These are phyloP conservation scores for Hibiscus trionum DNA, from an alignment of 345 rosid genomes.

Conservation along the genomic window DNA sequence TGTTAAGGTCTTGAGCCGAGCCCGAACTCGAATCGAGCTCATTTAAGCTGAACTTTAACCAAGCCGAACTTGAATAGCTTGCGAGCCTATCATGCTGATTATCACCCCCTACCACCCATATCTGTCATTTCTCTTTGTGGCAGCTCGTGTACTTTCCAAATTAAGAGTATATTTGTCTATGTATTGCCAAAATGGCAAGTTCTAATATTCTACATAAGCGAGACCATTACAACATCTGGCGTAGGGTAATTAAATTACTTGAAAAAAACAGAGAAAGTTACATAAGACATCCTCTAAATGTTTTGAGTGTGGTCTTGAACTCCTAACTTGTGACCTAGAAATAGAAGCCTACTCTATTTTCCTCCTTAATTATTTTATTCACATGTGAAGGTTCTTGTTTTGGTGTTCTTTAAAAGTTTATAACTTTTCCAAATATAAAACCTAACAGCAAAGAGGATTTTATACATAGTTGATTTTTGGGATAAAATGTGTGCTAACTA, in stretches of 20 bases:
- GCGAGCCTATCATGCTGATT: too few species aligned
- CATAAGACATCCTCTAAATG: not conserved
- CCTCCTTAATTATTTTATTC: too few species aligned
- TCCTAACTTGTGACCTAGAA: not conserved
- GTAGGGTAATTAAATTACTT: not conserved
- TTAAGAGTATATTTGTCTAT: not conserved
- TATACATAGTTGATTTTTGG: not conserved
- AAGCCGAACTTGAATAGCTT: too few species aligned
- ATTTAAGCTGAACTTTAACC: too few species aligned
- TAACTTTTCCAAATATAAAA: not conserved
- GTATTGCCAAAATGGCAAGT: not conserved
- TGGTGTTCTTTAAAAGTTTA: not conserved
- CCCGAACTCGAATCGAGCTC: too few species aligned
- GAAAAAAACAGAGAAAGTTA: not conserved
- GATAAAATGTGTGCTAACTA: too few species aligned
- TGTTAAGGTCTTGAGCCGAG: too few species aligned
- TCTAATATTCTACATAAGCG: not conserved
- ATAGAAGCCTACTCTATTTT: not conserved
- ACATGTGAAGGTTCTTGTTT: too few species aligned
- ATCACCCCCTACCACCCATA: too few species aligned
- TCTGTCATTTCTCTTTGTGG: not conserved
- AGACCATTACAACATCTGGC: not conserved
- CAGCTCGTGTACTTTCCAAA: not conserved
- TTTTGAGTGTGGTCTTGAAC: not conserved
- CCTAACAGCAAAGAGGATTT: not conserved